phyloP scores from a whole-genome alignment of 2,329 filamentous ascomycete genomes.

The Paecilomyces variotii region DNA sequence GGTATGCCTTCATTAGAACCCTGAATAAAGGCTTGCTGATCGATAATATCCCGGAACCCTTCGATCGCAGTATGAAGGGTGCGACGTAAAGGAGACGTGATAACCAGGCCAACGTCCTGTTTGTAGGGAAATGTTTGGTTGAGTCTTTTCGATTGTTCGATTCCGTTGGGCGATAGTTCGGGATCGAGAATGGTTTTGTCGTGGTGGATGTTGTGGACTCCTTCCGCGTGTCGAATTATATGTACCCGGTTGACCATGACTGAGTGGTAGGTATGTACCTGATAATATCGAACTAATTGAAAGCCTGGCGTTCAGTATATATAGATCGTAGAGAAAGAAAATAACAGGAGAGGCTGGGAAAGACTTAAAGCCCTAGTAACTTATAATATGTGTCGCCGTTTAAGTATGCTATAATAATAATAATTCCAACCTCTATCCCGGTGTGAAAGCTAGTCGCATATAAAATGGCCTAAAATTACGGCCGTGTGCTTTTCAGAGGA shows the following conservation, averaged over 20 bases:
- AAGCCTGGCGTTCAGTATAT: too few relatives aligned
- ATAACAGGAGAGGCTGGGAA: too few relatives aligned
- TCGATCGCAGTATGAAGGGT: constrained; percentile 9
- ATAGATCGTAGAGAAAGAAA: too few relatives aligned
- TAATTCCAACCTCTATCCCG: too few relatives aligned
- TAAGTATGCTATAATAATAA: too few relatives aligned
- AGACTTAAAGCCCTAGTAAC: too few relatives aligned
- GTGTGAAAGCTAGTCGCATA: too few relatives aligned
- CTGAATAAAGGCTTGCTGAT: neutral
- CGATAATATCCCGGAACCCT: constrained; percentile 7
- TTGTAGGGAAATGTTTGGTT: constrained; percentile 5
- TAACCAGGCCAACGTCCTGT: constrained; percentile 6
- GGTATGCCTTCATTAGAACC: neutral
- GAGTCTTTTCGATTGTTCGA: constrained; percentile 7
- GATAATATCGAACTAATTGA: too few relatives aligned
- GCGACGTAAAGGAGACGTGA: constrained; percentile 10
- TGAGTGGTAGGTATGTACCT: too few relatives aligned
- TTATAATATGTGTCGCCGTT: too few relatives aligned
- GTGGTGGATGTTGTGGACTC: constrained; percentile 9
- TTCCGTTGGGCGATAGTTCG: constrained; percentile 6
- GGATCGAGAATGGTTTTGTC: constrained; percentile 11
- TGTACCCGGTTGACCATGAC: constrained; percentile 2
- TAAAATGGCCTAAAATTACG: too few relatives aligned
- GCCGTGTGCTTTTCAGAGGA: too few relatives aligned
- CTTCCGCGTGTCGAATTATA: constrained; percentile 11